phyloP scores from a whole-genome alignment of 257 asterid species.

The Verbena officinalis region DNA sequence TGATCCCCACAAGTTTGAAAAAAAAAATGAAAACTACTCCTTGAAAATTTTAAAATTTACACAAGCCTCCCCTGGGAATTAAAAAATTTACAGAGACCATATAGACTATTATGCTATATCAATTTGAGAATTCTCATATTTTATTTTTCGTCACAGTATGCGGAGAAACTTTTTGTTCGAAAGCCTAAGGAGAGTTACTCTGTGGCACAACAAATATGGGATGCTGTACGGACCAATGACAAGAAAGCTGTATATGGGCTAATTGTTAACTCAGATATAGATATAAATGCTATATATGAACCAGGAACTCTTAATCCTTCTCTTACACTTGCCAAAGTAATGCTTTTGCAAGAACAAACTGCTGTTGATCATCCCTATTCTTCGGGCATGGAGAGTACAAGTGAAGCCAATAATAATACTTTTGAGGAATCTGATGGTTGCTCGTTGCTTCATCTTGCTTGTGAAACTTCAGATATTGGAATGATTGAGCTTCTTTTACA shows the following conservation, averaged over 20 bases:
- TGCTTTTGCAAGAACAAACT: slow-evolving; percentile 81
- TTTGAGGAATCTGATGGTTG: slow-evolving; percentile 60
- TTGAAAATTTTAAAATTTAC: no score
- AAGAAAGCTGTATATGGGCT: slow-evolving; percentile 78
- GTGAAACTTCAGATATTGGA: slow-evolving; percentile 90
- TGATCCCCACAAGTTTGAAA: no score
- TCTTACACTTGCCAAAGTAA: slow-evolving; percentile 89
- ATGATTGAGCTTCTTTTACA: slow-evolving; percentile 98
- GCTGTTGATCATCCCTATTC: slow-evolving; percentile 48
- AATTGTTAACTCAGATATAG: slow-evolving; percentile 77
- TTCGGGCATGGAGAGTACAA: slow-evolving; percentile 42
- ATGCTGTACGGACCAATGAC: slow-evolving; percentile 82
- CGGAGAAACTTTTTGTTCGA: slow-evolving; percentile 82
- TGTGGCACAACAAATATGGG: slow-evolving; percentile 81
- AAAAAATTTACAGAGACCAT: no score
- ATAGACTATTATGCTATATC: no score
- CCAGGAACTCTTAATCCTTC: slow-evolving; percentile 57
- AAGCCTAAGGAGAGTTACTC: slow-evolving; percentile 63
- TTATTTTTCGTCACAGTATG: slow-evolving; percentile 60
- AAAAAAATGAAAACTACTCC: no score
- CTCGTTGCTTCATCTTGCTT: slow-evolving; percentile 89
- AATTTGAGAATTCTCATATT: no score
- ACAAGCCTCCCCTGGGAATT: no score
- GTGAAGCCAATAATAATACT: slow-evolving; percentile 36
- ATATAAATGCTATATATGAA: slow-evolving; percentile 60